These are phyloP conservation scores for Phytopythium sindhum DNA, from an alignment of 352 stramenopile genomes.

Conservation along the genomic window DNA sequence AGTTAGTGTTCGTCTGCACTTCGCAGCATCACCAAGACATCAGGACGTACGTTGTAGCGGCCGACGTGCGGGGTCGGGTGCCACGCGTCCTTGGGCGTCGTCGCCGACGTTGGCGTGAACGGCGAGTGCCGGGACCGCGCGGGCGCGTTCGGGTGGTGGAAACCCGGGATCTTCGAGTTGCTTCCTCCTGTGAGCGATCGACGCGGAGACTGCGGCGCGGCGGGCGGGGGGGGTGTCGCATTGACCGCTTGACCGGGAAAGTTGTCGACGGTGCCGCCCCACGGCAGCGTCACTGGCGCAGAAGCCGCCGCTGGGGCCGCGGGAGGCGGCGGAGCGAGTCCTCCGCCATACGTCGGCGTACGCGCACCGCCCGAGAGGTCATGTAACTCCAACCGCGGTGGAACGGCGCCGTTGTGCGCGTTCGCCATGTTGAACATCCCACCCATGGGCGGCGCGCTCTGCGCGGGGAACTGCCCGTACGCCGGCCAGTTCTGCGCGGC, in stretches of 20 bases:
- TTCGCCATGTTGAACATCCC: constrained; percentile 8
- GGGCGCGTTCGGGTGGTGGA: constrained; percentile 12
- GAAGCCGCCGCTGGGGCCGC: not conserved
- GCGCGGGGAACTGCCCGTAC: constrained; percentile 2
- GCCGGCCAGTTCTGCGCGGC: constrained; percentile 5
- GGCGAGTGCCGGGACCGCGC: constrained; percentile 10
- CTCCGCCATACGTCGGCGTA: not conserved
- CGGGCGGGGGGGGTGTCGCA: not conserved
- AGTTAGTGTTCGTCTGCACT: not conserved
- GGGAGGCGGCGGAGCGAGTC: not conserved
- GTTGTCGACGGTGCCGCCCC: not conserved
- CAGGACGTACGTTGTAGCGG: constrained; percentile 29
- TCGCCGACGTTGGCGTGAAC: constrained; percentile 11
- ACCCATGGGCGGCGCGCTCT: constrained; percentile 1
- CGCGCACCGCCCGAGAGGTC: constrained; percentile 7
- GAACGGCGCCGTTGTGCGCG: constrained; percentile 1
- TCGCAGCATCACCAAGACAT: not conserved
- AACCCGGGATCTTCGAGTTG: not conserved
- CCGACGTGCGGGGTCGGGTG: constrained; percentile 20
- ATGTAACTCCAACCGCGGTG: constrained; percentile 17
- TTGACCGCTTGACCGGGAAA: not conserved
- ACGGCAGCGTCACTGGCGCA: constrained; percentile 9
- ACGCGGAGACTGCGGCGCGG: not conserved
- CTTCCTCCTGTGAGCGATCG: not conserved
- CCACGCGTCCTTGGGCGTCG: constrained; percentile 20